Evolutionary conservation across 768 basidiomycete genomes (phyloP).

Genomic region (Boletus pseudopeckii): DNA sequence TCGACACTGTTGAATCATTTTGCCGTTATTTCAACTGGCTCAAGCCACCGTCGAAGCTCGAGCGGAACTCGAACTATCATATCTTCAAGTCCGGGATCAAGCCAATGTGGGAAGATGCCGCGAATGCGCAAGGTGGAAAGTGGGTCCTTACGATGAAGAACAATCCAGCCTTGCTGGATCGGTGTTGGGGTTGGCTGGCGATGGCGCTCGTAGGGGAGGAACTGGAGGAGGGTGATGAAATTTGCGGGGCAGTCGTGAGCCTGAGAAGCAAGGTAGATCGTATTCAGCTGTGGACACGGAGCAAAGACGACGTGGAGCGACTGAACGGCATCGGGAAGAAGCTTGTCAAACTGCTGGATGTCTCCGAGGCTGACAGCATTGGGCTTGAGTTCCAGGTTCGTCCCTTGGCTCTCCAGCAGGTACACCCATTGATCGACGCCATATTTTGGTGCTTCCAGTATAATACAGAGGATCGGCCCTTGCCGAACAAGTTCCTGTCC

Average conservation of each 20-base stretch:
- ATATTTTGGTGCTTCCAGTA: constrained; percentile 42
- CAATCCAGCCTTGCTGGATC: constrained; percentile 72
- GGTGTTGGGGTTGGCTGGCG: constrained; percentile 86
- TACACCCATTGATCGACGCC: background rate
- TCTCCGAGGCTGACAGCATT: constrained; percentile 80
- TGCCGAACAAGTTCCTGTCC: constrained; percentile 76
- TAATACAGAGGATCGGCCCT: constrained; percentile 84
- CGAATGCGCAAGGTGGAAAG: constrained; percentile 89
- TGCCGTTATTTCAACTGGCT: constrained; percentile 94
- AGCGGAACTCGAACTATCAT: constrained; percentile 91
- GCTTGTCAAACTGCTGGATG: constrained; percentile 76
- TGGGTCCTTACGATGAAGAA: constrained; percentile 95
- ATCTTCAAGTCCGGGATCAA: constrained; percentile 93
- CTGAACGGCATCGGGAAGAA: constrained; percentile 83
- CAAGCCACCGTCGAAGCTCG: constrained; percentile 84
- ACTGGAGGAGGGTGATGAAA: constrained; percentile 65
- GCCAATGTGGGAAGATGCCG: constrained; percentile 96
- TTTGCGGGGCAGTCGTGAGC: constrained; percentile 86
- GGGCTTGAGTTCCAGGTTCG: constrained; percentile 88
- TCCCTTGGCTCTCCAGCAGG: constrained; percentile 1
- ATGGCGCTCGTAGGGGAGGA: constrained; percentile 81
- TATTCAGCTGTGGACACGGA: constrained; percentile 88
- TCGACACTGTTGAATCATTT: constrained; percentile 86
- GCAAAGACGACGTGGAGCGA: constrained; percentile 80
- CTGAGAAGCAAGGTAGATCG: constrained; percentile 83